Evolutionary conservation across 805 yeast genomes (phyloP), one percentile per base, ranked within the genome.

Genomic region (Candida boleticola): DNA sequence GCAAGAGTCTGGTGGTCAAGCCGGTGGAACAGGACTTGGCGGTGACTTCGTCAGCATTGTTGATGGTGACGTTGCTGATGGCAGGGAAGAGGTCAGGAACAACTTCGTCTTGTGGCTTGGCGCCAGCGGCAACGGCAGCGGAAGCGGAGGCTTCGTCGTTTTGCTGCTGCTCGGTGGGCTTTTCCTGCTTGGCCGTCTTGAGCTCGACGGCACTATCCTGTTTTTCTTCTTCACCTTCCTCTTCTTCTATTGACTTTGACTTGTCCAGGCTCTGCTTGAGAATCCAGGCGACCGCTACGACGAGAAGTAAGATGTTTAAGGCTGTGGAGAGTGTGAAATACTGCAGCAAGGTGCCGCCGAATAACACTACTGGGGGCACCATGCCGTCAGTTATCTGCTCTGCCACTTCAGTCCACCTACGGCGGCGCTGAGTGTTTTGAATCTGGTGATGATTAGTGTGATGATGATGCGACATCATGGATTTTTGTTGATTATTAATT

Each of bases 1-100:
- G 79, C n/a, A 76, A 58, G 35, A 77, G 63, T 40, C 76, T 65
- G 2, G 81, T 65, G 29, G 77, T 66, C 38, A 65, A 51, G 14
- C 71, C 68, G 9, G 82, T 77, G 21, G 83, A 74, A 54, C 85
- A 80, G 3, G 44, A 21, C 14, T 29, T 33, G 18, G 41, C 42
- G 13, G 37, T 30, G 17, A 30, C 36, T 20, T 37, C 41, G 16
- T 39, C 39, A 6, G 7, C 22, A n/a, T 37, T 30, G 17, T 36
- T 20, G n/a, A 37, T 32, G 19, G 26, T 29, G 19, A 20, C 26
- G 14, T 29, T 18, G 29, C 40, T 30, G 5, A 49, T 49, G 10
- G 44, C 31, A 2, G 53, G 53, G 37, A 49, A 49, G 5, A 49
- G 37, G 5, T 25, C 27, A 4, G 34, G 38, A 14, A 22, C 29